A percentile compares a stretch with the other conserved stretches of the same genome.
Evolutionary conservation across 192 early-diverging fungal genomes (phyloP).

Genomic region (Geranomyces variabilis): DNA sequence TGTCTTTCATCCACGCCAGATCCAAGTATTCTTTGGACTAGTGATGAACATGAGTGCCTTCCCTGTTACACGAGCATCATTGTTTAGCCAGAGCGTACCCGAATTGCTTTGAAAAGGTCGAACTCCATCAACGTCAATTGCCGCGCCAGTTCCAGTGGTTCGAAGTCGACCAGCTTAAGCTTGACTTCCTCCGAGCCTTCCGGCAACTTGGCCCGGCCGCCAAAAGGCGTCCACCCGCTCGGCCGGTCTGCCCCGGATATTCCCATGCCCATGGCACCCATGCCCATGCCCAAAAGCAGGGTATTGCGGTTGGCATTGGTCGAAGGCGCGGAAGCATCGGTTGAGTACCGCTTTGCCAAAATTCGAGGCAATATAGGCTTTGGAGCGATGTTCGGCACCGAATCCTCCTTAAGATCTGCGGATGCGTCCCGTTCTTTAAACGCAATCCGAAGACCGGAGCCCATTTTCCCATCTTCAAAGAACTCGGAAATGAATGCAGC

Average conservation of each 20-base stretch:
- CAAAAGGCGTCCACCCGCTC: conserved; percentile 23
- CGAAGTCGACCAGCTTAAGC: conserved; percentile 52
- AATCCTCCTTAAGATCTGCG: neutral
- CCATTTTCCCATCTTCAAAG: conserved; percentile 44
- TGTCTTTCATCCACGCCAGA: conserved; percentile 62
- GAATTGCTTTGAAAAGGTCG: conserved; percentile 54
- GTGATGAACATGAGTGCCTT: neutral
- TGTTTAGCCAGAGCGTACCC: conserved; percentile 32
- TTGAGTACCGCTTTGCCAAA: conserved; percentile 45
- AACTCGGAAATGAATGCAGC: conserved; percentile 41
- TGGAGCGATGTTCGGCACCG: conserved; percentile 31
- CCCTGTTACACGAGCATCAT: neutral
- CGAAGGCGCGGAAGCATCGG: conserved; percentile 19
- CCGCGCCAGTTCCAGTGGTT: conserved; percentile 59
- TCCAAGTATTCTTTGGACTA: conserved; percentile 56
- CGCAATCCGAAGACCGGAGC: conserved; percentile 36
- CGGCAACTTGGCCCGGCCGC: conserved; percentile 4
- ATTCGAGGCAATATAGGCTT: conserved; percentile 58
- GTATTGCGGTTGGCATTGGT: neutral
- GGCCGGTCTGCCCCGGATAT: conserved; percentile 5
- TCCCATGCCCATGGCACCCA: conserved; percentile 1
- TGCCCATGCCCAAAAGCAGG: neutral
- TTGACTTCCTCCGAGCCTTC: conserved; percentile 33
- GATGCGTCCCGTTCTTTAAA: conserved; percentile 29
- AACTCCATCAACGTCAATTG: conserved; percentile 63